Percentiles rank a stretch among this genome's conserved stretches.
Evolutionary conservation across 2,329 filamentous ascomycete species (phyloP).

Genomic region (Fusarium tjaetaba): DNA sequence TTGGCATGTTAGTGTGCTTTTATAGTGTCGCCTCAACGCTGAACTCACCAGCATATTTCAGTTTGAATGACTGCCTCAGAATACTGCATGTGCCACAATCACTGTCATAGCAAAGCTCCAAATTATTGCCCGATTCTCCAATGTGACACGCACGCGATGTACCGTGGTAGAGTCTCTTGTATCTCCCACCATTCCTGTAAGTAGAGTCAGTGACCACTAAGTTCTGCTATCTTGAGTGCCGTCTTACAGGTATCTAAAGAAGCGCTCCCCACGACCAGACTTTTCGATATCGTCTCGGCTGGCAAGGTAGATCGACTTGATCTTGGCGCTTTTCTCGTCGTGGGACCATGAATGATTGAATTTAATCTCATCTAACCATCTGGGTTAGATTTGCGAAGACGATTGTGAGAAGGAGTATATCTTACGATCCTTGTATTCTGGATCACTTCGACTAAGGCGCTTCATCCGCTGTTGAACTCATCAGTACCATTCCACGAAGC

Average conservation of each 20-base stretch:
- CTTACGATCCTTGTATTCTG: background rate
- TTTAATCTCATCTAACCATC: background rate
- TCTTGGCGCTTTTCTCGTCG: background rate
- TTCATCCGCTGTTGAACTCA: background rate
- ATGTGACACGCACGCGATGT: background rate
- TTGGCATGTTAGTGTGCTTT: background rate
- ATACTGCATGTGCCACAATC: background rate
- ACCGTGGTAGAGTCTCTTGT: background rate
- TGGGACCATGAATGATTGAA: background rate
- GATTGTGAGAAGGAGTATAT: fast-evolving
- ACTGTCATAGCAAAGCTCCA: background rate
- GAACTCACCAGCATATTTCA: background rate
- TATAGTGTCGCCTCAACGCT: background rate
- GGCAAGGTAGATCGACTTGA: background rate
- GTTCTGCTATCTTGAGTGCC: too few relatives aligned
- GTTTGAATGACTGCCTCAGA: background rate
- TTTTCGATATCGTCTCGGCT: background rate
- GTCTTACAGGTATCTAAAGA: background rate
- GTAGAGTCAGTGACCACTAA: too few relatives aligned
- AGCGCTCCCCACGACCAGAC: background rate
- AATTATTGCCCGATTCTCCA: background rate
- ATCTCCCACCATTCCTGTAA: background rate
- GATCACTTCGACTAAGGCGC: background rate
- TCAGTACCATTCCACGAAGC: background rate
- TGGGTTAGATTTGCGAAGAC: fast-evolving